Conservation (phyloP, 805 yeast genomes). For the Pichia manshurica region DNA sequence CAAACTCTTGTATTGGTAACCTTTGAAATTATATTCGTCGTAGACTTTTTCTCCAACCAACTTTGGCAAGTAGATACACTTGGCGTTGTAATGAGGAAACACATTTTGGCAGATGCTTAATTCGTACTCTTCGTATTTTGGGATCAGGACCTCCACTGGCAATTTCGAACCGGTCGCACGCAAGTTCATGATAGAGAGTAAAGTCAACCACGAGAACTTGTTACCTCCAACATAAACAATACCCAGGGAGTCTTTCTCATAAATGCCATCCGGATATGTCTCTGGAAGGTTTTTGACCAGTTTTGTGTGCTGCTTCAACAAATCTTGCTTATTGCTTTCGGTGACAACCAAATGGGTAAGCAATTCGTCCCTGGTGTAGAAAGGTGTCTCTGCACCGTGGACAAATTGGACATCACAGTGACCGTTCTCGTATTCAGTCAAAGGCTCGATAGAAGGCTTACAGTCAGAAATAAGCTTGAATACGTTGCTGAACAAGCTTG, state of each 20-base stretch:
- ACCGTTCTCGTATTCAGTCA: neutral
- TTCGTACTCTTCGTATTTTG: constrained; percentile 64
- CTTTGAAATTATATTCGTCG: constrained; percentile 46
- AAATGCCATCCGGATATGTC: constrained; percentile 39
- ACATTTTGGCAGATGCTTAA: constrained; percentile 56
- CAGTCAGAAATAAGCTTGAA: constrained; percentile 24
- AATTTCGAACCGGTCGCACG: constrained; percentile 57
- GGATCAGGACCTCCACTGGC: constrained; percentile 81
- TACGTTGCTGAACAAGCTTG: neutral
- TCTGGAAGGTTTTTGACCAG: constrained; percentile 45
- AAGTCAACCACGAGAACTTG: constrained; percentile 60
- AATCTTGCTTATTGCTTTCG: constrained; percentile 36
- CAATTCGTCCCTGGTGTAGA: constrained; percentile 26
- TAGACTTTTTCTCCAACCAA: constrained; percentile 50
- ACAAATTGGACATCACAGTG: constrained; percentile 1
- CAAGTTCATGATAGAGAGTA: constrained; percentile 55
- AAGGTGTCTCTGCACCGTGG: neutral
- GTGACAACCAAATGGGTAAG: constrained; percentile 43
- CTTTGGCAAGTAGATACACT: constrained; percentile 57
- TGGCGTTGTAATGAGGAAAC: constrained; percentile 55
- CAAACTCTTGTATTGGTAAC: constrained; percentile 18
- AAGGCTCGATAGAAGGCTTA: constrained; percentile 37
- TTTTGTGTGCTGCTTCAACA: constrained; percentile 42
- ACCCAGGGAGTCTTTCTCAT: constrained; percentile 42
- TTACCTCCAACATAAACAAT: constrained; percentile 77